Base-by-base conservation (phyloP, 23 red algal genomes). In the Gracilariopsis chorda region DNA sequence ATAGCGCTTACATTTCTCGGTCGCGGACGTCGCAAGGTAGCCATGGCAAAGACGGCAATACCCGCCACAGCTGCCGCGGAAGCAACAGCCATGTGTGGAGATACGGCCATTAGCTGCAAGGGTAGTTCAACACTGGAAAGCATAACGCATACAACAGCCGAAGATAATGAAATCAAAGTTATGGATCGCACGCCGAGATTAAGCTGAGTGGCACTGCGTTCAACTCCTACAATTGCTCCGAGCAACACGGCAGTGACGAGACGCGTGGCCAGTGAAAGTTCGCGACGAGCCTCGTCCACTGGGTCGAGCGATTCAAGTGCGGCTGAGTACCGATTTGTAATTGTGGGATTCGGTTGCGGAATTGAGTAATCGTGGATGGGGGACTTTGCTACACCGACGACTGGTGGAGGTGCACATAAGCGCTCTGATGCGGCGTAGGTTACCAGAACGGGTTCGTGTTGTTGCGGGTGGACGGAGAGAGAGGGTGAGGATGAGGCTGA, bases 171-270 rank as follows among this genome's bases (percentile, higher is more conserved):
- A 30, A 89, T 89, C 19, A 89, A 35, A 2, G 85, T 89, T 1
- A 89, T 51, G 39, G 85, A 89, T 12, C 85, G 64, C 48, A 89
- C 85, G 25, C 85, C 85, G n/a, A 89, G 85, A 57, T 89, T 89
- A 30, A 89, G 72, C 6, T 44, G 6, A 3, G 52, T 89, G 85
- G 85, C 85, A 34, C 85, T 64, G 29, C 65, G 69, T 63, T 89
- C 85, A 7, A 89, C 69, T 16, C 85, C 85, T 28, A 89, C 53
- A 3, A 78, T 60, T 28, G 69, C 65, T 14, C 85, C 85, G 12
- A 89, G 35, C 27, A 89, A 21, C 34, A 77, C 70, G 0, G 85
- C 67, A 8, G 85, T 89, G 85, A 89, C 34, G 32, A 89, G 85
- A 17, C 85, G 85, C 5, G 70, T 51, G 51, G 85, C 85, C 8